A percentile compares a stretch with the other conserved stretches of the same genome.
These are phyloP conservation scores for Candida schatavii DNA, from an alignment of 805 yeast species.

Conservation along the genomic window DNA sequence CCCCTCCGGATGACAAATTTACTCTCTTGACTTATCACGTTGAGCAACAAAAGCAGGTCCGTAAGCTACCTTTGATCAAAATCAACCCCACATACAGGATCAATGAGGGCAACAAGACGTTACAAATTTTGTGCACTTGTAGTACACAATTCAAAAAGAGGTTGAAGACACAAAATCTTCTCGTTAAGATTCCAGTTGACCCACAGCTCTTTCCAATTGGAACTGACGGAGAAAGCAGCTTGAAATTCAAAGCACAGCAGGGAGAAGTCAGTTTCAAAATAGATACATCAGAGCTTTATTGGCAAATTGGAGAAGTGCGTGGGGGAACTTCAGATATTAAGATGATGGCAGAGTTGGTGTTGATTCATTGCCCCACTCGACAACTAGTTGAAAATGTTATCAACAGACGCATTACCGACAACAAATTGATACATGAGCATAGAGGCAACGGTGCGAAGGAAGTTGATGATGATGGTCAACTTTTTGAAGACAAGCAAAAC, in stretches of 20 bases:
- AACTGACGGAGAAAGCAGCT: slow-evolving; percentile 22
- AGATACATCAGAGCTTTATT: slow-evolving; percentile 63
- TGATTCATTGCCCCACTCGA: slow-evolving; percentile 9
- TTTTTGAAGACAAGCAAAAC: not conserved
- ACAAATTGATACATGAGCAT: slow-evolving; percentile 1
- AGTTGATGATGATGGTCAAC: not conserved
- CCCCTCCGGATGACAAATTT: slow-evolving; percentile 73
- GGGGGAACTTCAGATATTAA: slow-evolving; percentile 51
- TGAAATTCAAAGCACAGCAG: slow-evolving; percentile 66
- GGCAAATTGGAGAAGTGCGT: slow-evolving; percentile 67
- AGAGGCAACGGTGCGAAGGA: not conserved
- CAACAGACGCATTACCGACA: not conserved
- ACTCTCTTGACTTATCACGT: slow-evolving; percentile 37
- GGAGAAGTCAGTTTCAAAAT: slow-evolving; percentile 74
- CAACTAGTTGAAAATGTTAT: not conserved
- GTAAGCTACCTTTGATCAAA: slow-evolving; percentile 43
- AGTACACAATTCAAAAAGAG: slow-evolving; percentile 34
- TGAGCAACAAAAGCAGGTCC: slow-evolving; percentile 37
- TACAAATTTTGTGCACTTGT: slow-evolving; percentile 35
- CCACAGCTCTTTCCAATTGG: slow-evolving; percentile 30
- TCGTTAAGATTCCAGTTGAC: slow-evolving; percentile 32
- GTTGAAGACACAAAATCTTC: slow-evolving; percentile 28
- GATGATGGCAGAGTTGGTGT: slow-evolving; percentile 54
- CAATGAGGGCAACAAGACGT: slow-evolving; percentile 15
- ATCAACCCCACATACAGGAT: slow-evolving; percentile 36